phyloP scores from a whole-genome alignment of 2,329 filamentous ascomycete species.

The Paecilomyces sp. region DNA sequence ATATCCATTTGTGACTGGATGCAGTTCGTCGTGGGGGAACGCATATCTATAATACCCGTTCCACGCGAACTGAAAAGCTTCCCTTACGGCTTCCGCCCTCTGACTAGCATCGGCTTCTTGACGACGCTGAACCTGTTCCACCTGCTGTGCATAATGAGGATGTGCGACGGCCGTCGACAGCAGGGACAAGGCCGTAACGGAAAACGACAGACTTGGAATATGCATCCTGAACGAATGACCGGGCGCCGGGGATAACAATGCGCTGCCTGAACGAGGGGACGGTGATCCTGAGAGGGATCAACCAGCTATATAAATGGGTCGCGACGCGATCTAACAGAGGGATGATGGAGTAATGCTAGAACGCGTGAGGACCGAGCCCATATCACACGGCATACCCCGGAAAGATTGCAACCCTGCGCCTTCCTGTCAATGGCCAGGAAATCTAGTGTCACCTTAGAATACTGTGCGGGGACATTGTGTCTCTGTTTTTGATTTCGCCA shows the following conservation, averaged over 20 bases:
- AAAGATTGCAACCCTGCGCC: neutral
- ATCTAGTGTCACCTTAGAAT: neutral
- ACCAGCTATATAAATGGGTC: neutral
- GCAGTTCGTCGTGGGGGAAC: constrained; percentile 69
- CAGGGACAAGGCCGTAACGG: constrained; percentile 16
- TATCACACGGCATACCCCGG: neutral
- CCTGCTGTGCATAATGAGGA: constrained; percentile 10
- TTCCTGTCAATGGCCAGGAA: neutral
- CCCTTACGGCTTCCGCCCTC: constrained; percentile 55
- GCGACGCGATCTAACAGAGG: neutral
- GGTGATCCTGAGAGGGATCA: neutral
- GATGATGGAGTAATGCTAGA: neutral
- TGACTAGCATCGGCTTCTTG: constrained; percentile 10
- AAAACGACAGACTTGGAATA: constrained; percentile 15
- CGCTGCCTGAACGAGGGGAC: neutral
- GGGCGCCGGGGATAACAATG: neutral
- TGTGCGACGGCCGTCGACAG: constrained; percentile 14
- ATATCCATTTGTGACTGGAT: constrained; percentile 58
- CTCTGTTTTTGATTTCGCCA: neutral
- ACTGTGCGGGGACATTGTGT: neutral
- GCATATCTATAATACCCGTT: constrained; percentile 66
- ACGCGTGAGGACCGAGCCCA: neutral
- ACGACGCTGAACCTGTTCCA: constrained; percentile 5
- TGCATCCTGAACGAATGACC: constrained; percentile 14
- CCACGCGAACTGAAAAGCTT: constrained; percentile 65